These are phyloP conservation scores for Epichloe sylvatica DNA, from an alignment of 2,329 filamentous ascomycete genomes.

Conservation along the genomic window DNA sequence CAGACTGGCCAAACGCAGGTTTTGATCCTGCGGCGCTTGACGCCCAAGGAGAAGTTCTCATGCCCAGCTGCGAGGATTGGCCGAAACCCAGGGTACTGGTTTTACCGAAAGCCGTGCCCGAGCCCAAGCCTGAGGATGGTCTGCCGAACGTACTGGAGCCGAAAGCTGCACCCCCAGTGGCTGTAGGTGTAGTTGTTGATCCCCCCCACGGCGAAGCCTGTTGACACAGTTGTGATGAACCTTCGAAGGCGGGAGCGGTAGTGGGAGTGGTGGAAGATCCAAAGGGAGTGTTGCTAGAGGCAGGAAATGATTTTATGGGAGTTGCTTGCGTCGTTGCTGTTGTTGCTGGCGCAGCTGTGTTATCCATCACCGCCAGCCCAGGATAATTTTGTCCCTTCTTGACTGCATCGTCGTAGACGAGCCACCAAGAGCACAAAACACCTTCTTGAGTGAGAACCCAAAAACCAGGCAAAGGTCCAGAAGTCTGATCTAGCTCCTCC, in stretches of 20 bases:
- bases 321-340: slow-evolving; percentile 17
- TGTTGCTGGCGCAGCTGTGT: slow-evolving; percentile 17
- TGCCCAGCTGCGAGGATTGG: slow-evolving; percentile 33
- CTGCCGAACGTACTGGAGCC: slow-evolving; percentile 32
- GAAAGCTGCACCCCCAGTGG: slow-evolving; percentile 26
- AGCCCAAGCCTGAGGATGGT: slow-evolving; percentile 21
- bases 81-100: slow-evolving; percentile 38
- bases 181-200: slow-evolving; percentile 17
- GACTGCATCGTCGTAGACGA: slow-evolving; percentile 80
- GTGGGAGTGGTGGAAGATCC: slow-evolving; percentile 22
- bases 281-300: slow-evolving; percentile 24
- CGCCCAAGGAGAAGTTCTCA: slow-evolving; percentile 41
- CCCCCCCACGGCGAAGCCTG: slow-evolving; percentile 41
- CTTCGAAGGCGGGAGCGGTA: slow-evolving; percentile 32
- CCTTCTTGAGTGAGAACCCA: slow-evolving; percentile 84
- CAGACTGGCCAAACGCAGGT: slow-evolving; percentile 41
- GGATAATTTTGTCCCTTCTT: slow-evolving; percentile 59
- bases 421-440: slow-evolving; percentile 74
- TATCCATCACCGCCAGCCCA: slow-evolving; percentile 43
- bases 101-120: slow-evolving; percentile 36
- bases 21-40: slow-evolving; percentile 14
- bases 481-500: slow-evolving; percentile 63
- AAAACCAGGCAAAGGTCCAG: slow-evolving; percentile 67
- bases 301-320: slow-evolving; percentile 16
- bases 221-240: slow-evolving; percentile 33